Base-by-base conservation (phyloP, 2,329 filamentous ascomycete genomes). In the Penicillium sp. region DNA sequence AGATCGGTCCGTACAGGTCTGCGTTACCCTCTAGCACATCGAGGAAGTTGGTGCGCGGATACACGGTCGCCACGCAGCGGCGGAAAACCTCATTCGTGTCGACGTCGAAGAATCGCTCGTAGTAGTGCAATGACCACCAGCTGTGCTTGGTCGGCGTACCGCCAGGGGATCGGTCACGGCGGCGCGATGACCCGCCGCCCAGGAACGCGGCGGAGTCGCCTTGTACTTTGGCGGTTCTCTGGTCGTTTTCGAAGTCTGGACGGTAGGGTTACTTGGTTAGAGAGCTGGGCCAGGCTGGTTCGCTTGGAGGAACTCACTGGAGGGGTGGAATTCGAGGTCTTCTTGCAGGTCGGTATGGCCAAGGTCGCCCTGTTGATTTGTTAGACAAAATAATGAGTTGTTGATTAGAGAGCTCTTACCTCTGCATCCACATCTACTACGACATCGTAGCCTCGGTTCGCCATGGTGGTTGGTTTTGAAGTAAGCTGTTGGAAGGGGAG, bases 321-420 rank as follows among this genome's bases (percentile, higher is more conserved):
- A 97, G 71, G 87, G 89, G 82, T 99, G 94, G 80, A 99, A 99
- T 83, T 97, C 94, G 74, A 99, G 92, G 78, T 97, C 94, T 76
- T 97, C 93, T 81, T 97, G 92, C 24, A 99, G 88, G 76, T 99
- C 94, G 55, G 94, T 99, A 78, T 97, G 92, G 69, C 94, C 94
- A 72, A 99, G 87, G 78, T 99, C 94, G 70, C 93, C 93, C 92
- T 97, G 73, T 57, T 31, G 29, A 32, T 42, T 45, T 26, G 52
- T 67, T 50, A 69, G 61, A 52, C 40, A 11, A 29, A 14, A 39
- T 31, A 16, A 38, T 20, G 31, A 14, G 29, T 51, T 51, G 11
- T 10, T 39, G 5, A 18, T 47, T 29, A 10, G n/a, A 24, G 1
- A 20, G 16, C 14, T 24, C 76, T 63, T 78, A 96, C 92, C 84